Evolutionary conservation across 441 rosid species (phyloP), one percentile per base, ranked within the genome.

Genomic region (Viola pubescens): DNA sequence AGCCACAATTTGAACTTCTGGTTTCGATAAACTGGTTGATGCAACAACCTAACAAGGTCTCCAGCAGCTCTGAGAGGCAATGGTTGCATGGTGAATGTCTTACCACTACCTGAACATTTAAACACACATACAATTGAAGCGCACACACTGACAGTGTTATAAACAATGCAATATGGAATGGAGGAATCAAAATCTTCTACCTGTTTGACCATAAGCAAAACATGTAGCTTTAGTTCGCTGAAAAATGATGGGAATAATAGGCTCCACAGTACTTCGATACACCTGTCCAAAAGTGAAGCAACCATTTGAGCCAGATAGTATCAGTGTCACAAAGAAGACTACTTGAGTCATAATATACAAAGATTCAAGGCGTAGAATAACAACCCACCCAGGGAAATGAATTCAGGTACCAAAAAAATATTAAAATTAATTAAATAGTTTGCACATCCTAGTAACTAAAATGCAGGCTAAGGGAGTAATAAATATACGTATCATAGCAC

Each of bases 151-250:
- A 59, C 53, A 42, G 52, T 11, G 52, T 40, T 37, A 41, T 9
- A 52, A 41, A 70, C 13, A 57, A 16, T n/a, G 9, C 13, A n/a
- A 6, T 2, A 49, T 44, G 13, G 52, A 43, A 51, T 9, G 44
- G 44, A 48, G n/a, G 48, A 65, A n/a, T 5, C 58, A 43, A 46
- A 54, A 57, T 26, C 34, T 10, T 65, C 46, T 46, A 70, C 98
- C 99, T 87, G 99, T 94, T 77, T 94, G 99, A 68, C 98, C 99
- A 81, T 94, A 94, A n/a, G 99, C 99, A 82, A 94, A 94, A 81
- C 99, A 94, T 12, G 99, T 94, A 57, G 99, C 99, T 75, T 94
- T 94, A 58, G 94, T 91, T 75, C 91, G 80, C 76, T 87, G 91
- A 73, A 94, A 94, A 56, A 94, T 88, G 63, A 58, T 82, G 50